Evolutionary conservation across 2,329 filamentous ascomycete species (phyloP).

Genomic region (Aspergillus novofumigatus): DNA sequence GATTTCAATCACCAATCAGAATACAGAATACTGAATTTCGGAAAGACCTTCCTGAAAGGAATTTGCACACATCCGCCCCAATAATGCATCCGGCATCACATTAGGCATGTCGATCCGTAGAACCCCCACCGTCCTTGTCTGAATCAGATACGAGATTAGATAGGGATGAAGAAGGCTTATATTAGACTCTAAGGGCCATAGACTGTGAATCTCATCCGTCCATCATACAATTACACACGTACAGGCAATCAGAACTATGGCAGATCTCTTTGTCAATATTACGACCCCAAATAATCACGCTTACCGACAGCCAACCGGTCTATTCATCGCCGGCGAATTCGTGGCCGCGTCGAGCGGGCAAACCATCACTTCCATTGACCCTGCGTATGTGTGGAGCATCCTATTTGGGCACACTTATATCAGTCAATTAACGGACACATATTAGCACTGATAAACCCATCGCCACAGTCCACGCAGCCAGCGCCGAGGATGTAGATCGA

Average conservation of each 20-base stretch:
- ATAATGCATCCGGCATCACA: too few relatives aligned
- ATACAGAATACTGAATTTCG: too few relatives aligned
- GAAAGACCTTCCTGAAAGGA: too few relatives aligned
- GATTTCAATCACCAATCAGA: too few relatives aligned
- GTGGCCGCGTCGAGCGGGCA: slow-evolving; percentile 63
- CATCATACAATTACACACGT: too few relatives aligned
- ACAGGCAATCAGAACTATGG: slow-evolving; percentile 22
- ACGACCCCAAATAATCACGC: slow-evolving; percentile 71
- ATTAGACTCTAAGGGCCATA: too few relatives aligned
- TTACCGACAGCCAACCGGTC: slow-evolving; percentile 67
- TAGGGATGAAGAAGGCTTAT: too few relatives aligned
- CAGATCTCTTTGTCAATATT: slow-evolving; percentile 50
- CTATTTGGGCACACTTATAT: not conserved
- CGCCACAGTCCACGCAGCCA: slow-evolving; percentile 61
- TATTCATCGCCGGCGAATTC: slow-evolving; percentile 74
- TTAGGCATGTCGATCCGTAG: too few relatives aligned
- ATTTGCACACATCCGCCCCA: too few relatives aligned
- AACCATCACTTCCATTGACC: slow-evolving; percentile 62
- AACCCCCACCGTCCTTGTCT: too few relatives aligned
- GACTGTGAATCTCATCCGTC: too few relatives aligned
- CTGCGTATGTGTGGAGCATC: slow-evolving; percentile 41
- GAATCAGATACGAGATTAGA: too few relatives aligned
- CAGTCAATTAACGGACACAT: slow-evolving; percentile 8
- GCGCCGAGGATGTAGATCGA: slow-evolving; percentile 30
- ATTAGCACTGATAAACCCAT: slow-evolving; percentile 60